phyloP scores from a whole-genome alignment of 495 filamentous ascomycete genomes.

The Trichoderma gamsii region DNA sequence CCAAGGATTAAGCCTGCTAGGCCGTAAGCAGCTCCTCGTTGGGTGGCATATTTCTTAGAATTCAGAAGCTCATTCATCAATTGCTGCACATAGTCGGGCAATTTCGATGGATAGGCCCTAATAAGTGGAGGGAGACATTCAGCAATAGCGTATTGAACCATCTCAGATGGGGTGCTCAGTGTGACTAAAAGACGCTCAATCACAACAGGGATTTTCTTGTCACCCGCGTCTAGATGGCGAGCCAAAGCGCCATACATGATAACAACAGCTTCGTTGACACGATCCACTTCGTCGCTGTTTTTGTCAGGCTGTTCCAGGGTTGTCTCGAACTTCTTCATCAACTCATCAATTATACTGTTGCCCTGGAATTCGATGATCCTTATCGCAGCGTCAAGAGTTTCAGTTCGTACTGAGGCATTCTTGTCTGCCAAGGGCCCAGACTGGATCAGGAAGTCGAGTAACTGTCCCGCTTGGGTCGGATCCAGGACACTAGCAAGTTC shows the following conservation, averaged over 20 bases:
- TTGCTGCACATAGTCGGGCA: constrained; percentile 70
- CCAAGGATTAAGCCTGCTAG: constrained; percentile 85
- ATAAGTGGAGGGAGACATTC: constrained; percentile 88
- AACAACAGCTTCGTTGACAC: constrained; percentile 92
- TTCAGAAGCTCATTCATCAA: constrained; percentile 73
- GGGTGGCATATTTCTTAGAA: constrained; percentile 81
- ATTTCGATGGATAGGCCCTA: constrained; percentile 67
- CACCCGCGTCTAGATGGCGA: constrained; percentile 74
- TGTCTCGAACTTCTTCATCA: constrained; percentile 86
- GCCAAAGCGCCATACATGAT: constrained; percentile 93
- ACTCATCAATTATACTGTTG: constrained; percentile 69
- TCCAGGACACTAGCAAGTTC: constrained; percentile 67
- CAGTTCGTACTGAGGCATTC: constrained; percentile 65
- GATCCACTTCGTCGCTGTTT: constrained; percentile 68
- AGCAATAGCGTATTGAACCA: constrained; percentile 91
- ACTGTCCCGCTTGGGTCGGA: constrained; percentile 60
- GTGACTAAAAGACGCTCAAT: constrained; percentile 77
- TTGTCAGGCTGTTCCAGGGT: constrained; percentile 77
- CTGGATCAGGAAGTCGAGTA: constrained; percentile 80
- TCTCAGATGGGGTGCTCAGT: constrained; percentile 90
- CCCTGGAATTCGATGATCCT: constrained; percentile 73
- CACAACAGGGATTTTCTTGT: constrained; percentile 76
- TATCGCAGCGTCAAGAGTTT: constrained; percentile 92
- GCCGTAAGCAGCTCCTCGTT: constrained; percentile 91
- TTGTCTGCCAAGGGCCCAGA: constrained; percentile 75